Evolutionary conservation across 2,329 filamentous ascomycete species (phyloP).

Genomic region (Penicillium vulpinum): DNA sequence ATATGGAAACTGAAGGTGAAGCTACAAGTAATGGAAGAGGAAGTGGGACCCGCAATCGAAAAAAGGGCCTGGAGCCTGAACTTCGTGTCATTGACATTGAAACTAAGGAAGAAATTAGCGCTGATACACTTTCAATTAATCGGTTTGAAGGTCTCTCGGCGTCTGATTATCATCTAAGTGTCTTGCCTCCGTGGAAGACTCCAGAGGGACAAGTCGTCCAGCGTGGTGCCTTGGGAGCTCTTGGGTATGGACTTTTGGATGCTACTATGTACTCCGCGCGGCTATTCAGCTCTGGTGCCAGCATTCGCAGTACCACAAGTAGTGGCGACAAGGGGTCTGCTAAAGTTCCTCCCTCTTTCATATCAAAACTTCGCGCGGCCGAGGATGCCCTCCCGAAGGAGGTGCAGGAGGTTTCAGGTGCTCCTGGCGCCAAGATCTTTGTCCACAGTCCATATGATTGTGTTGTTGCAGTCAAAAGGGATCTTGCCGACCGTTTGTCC

Average conservation of each 20-base stretch:
- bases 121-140: slow-evolving; percentile 80
- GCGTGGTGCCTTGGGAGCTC: slow-evolving; percentile 72
- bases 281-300: slow-evolving; percentile 83
- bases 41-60: slow-evolving; percentile 66
- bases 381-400: slow-evolving; percentile 41
- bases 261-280: slow-evolving; percentile 83
- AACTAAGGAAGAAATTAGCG: slow-evolving; percentile 79
- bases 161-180: slow-evolving; percentile 86
- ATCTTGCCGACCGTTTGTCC: slow-evolving; percentile 77
- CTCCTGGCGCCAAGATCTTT: slow-evolving; percentile 75
- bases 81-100: slow-evolving; percentile 85
- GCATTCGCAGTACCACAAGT: slow-evolving; percentile 61
- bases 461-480: slow-evolving; percentile 84
- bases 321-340: slow-evolving; percentile 60
- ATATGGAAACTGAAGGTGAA: slow-evolving; percentile 72
- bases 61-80: slow-evolving; percentile 82
- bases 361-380: slow-evolving; percentile 53
- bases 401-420: slow-evolving; percentile 51
- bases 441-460: slow-evolving; percentile 97
- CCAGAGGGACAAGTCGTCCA: slow-evolving; percentile 61
- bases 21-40: slow-evolving; percentile 50
- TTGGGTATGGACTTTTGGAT: slow-evolving; percentile 80
- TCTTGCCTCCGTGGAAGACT: slow-evolving; percentile 74
- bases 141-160: slow-evolving; percentile 83
- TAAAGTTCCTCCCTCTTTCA: slow-evolving; percentile 52